Percentiles rank a stretch among this genome's conserved stretches.
These are phyloP conservation scores for Myrmaecium sp. DNA, from an alignment of 2,329 filamentous ascomycete genomes.

Conservation along the genomic window DNA sequence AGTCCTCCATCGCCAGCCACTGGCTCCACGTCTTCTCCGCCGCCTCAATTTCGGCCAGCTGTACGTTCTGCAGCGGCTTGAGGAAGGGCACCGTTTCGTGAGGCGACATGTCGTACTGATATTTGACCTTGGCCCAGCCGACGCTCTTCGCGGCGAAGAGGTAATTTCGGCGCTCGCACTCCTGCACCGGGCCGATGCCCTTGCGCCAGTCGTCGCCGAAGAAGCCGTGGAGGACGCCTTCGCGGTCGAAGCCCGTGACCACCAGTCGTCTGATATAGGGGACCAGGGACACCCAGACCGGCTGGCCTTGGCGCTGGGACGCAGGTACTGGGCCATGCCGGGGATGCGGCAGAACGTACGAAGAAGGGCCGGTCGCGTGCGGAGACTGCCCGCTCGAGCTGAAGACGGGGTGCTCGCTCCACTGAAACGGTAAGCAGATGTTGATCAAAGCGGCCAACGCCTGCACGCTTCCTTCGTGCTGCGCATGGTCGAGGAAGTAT, in stretches of 20 bases:
- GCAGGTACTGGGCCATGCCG: conserved; percentile 21
- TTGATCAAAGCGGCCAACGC: conserved; percentile 83
- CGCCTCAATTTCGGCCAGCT: conserved; percentile 61
- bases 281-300: conserved; percentile 47
- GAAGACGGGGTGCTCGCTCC: conserved; percentile 32
- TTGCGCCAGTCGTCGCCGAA: conserved; percentile 85
- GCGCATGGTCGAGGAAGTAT: conserved; percentile 84
- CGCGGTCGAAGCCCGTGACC: conserved; percentile 78
- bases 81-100: conserved; percentile 79
- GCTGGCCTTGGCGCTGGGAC: conserved; percentile 18
- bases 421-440: conserved; percentile 78
- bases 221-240: conserved; percentile 78
- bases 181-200: conserved; percentile 68
- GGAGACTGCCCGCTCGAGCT: conserved; percentile 16
- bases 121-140: conserved; percentile 77
- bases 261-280: conserved; percentile 84
- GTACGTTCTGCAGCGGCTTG: conserved; percentile 59
- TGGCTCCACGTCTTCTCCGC: conserved; percentile 83
- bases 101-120: conserved; percentile 72
- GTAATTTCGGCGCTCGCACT: conserved; percentile 84
- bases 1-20: conserved; percentile 94
- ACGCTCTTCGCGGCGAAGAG: conserved; percentile 89
- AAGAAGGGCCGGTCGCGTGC: conserved; percentile 10
- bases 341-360: conserved; percentile 15
- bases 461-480: conserved; percentile 68